phyloP scores from a whole-genome alignment of 768 basidiomycete species.

The Amanita rubescens region DNA sequence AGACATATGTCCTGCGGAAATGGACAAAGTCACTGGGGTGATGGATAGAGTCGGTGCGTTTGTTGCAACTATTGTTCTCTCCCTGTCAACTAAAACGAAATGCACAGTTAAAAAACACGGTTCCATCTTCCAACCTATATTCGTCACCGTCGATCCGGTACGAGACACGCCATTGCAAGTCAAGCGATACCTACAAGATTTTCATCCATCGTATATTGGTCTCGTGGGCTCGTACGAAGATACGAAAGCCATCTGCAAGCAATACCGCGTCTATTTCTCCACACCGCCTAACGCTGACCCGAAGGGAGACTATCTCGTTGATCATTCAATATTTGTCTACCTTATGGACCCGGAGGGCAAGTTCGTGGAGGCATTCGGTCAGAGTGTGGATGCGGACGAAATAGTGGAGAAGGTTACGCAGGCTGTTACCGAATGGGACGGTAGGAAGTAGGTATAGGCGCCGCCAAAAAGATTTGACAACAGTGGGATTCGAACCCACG shows the following conservation, averaged over 20 bases:
- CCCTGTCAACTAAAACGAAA: background rate
- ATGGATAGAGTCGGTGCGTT: slow-evolving; percentile 59
- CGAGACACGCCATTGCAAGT: slow-evolving; percentile 67
- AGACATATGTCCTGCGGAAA: slow-evolving; percentile 96
- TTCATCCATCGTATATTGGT: slow-evolving; percentile 86
- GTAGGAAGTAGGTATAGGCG: slow-evolving; percentile 22
- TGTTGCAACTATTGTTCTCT: background rate
- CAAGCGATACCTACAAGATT: slow-evolving; percentile 66
- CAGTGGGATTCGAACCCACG: slow-evolving; percentile 31
- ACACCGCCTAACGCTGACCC: slow-evolving; percentile 85
- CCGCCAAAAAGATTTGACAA: slow-evolving; percentile 15
- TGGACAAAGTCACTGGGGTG: slow-evolving; percentile 87
- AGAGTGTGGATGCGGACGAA: slow-evolving; percentile 61
- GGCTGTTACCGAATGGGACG: slow-evolving; percentile 36
- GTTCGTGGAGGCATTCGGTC: slow-evolving; percentile 97
- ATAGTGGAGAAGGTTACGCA: slow-evolving; percentile 57
- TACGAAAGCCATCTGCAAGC: slow-evolving; percentile 85
- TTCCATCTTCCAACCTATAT: slow-evolving; percentile 76
- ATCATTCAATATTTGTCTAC: slow-evolving; percentile 96
- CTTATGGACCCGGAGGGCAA: slow-evolving; percentile 93
- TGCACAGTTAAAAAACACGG: slow-evolving; percentile 60
- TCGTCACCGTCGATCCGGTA: slow-evolving; percentile 95
- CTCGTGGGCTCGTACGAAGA: slow-evolving; percentile 78
- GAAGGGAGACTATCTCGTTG: slow-evolving; percentile 93
- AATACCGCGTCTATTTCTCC: slow-evolving; percentile 97